Evolutionary conservation across 176 grass and related monocot species (phyloP).

Genomic region (Oropetium thomaeum): DNA sequence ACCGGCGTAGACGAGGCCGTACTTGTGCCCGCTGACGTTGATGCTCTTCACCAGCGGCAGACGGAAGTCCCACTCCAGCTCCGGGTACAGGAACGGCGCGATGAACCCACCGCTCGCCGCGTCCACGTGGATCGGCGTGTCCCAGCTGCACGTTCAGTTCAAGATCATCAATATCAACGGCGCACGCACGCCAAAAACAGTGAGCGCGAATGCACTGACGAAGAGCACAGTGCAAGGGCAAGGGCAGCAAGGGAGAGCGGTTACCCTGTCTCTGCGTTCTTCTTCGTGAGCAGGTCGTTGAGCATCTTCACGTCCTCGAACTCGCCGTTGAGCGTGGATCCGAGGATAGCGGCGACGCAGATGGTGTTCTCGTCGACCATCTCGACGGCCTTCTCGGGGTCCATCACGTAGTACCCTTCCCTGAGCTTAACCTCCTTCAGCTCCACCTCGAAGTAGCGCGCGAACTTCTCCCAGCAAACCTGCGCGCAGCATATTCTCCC

Average conservation of each 20-base stretch:
- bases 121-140: conserved; percentile 89
- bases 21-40: conserved; percentile 87
- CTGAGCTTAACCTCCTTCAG: conserved; percentile 88
- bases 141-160: conserved; percentile 49
- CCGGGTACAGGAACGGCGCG: conserved; percentile 83
- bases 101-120: conserved; percentile 95
- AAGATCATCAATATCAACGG: background rate
- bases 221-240: background rate
- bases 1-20: conserved; percentile 83
- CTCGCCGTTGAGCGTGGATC: conserved; percentile 85
- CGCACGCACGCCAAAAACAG: no score
- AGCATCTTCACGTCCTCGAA: conserved; percentile 89
- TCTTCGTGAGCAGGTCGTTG: conserved; percentile 65
- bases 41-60: conserved; percentile 95
- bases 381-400: conserved; percentile 74
- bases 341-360: conserved; percentile 90
- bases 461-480: conserved; percentile 98
- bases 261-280: conserved; percentile 84
- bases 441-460: conserved; percentile 90
- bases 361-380: conserved; percentile 96
- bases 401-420: conserved; percentile 78
- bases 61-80: conserved; percentile 89
- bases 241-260: background rate
- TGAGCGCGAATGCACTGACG: background rate
- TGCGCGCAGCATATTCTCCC: conserved; percentile 26